These are phyloP conservation scores for Trifolium subterraneum DNA, from an alignment of 306 rosid species.

Conservation along the genomic window DNA sequence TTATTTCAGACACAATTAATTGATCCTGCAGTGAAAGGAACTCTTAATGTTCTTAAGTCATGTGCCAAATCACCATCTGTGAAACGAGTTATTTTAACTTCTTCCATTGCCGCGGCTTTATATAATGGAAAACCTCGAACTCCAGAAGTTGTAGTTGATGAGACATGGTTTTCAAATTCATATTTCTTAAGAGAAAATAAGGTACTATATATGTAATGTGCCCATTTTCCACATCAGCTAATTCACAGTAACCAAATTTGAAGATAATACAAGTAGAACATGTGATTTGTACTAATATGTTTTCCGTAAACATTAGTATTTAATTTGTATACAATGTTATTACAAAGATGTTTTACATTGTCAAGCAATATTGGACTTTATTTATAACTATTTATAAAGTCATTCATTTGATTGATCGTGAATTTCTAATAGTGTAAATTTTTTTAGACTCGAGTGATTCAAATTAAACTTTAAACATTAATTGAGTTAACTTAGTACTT, in stretches of 20 bases:
- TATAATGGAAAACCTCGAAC: slow-evolving; percentile 35
- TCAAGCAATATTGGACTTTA: too few species aligned
- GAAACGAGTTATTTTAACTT: slow-evolving; percentile 49
- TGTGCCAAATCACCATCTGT: slow-evolving; percentile 47
- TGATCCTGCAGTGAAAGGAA: slow-evolving; percentile 55
- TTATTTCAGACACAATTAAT: slow-evolving; percentile 44
- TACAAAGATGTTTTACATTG: too few species aligned
- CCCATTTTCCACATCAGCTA: not conserved
- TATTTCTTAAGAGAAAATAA: slow-evolving; percentile 22
- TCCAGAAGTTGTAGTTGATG: slow-evolving; percentile 45
- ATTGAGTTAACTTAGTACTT: too few species aligned
- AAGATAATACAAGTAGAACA: not conserved
- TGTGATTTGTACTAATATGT: too few species aligned
- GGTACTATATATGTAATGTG: not conserved
- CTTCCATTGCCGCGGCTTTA: slow-evolving; percentile 37
- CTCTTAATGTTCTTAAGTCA: slow-evolving; percentile 53
- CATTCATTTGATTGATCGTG: too few species aligned
- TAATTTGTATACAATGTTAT: too few species aligned
- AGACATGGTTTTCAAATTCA: slow-evolving; percentile 51
- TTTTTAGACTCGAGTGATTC: too few species aligned
- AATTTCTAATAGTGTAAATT: too few species aligned
- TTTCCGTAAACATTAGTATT: too few species aligned
- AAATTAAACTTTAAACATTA: too few species aligned
- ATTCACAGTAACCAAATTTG: not conserved
- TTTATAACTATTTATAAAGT: too few species aligned